Evolutionary conservation across 2,329 filamentous ascomycete species (phyloP).

Genomic region (Bipolaris bicolor): DNA sequence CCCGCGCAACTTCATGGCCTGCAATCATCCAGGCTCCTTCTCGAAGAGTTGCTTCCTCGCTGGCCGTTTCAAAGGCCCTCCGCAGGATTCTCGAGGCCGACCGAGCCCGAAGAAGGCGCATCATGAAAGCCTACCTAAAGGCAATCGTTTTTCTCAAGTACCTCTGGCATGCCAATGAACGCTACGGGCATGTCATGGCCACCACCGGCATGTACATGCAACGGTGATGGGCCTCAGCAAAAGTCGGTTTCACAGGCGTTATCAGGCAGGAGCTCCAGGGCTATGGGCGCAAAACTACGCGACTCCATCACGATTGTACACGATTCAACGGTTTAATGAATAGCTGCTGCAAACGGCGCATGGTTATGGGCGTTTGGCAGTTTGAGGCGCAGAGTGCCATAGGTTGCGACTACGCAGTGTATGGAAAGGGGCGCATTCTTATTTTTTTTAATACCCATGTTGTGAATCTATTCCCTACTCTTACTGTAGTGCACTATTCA

Average conservation of each 20-base stretch:
- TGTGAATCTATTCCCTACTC: not conserved
- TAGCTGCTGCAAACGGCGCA: conserved; percentile 9
- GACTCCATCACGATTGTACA: conserved; percentile 5
- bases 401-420: not conserved
- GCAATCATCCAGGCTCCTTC: conserved; percentile 31
- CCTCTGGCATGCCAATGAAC: conserved; percentile 32
- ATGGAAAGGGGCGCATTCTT: not conserved
- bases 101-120: conserved; percentile 25
- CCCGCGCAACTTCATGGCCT: conserved; percentile 23
- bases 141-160: conserved; percentile 33
- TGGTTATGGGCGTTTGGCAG: conserved; percentile 11
- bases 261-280: not conserved
- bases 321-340: conserved; percentile 5
- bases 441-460: not conserved
- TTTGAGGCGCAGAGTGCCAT: not conserved
- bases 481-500: not conserved
- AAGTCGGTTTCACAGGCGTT: not conserved
- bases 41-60: conserved; percentile 24
- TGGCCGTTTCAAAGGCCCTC: conserved; percentile 27
- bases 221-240: conserved; percentile 17
- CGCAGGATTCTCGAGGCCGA: conserved; percentile 34
- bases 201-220: conserved; percentile 37
- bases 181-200: conserved; percentile 34
- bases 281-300: not conserved
- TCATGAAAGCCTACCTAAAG: conserved; percentile 32